These are phyloP conservation scores for Cladophialophora chaetospira DNA, from an alignment of 2,329 filamentous ascomycete genomes.

Conservation along the genomic window DNA sequence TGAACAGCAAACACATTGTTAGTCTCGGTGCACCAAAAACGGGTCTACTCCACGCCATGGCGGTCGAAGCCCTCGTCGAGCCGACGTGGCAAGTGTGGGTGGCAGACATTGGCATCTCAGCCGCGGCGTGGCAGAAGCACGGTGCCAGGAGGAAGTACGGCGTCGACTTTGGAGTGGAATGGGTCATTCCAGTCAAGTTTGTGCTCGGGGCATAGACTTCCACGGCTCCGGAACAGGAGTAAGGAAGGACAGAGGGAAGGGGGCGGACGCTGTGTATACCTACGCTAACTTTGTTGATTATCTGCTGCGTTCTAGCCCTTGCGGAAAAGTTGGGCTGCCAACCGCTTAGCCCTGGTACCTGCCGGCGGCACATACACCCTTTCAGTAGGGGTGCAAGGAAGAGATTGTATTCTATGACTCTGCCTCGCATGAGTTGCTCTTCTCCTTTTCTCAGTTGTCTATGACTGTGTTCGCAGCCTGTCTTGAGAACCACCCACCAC, in stretches of 20 bases:
- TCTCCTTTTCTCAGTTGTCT: too few species aligned
- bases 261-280: too few species aligned
- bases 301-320: constrained; percentile 1
- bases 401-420: too few species aligned
- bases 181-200: constrained; percentile 63
- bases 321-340: too few species aligned
- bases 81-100: constrained; percentile 73
- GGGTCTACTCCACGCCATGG: constrained; percentile 76
- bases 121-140: constrained; percentile 36
- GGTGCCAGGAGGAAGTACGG: constrained; percentile 65
- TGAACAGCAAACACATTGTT: constrained; percentile 80
- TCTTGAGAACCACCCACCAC: too few species aligned
- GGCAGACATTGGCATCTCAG: constrained; percentile 72
- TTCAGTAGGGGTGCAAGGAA: too few species aligned
- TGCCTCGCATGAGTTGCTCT: too few species aligned
- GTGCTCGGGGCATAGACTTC: constrained; percentile 11
- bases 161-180: constrained; percentile 83
- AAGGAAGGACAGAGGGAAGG: neutral
- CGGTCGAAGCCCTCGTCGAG: constrained; percentile 48
- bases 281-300: neutral
- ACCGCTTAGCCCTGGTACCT: too few species aligned
- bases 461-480: too few species aligned
- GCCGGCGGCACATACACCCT: too few species aligned
- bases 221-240: neutral
- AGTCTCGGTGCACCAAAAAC: constrained; percentile 84